These are phyloP conservation scores for Sporopachydermia quercuum DNA, from an alignment of 805 yeast species.

Conservation along the genomic window DNA sequence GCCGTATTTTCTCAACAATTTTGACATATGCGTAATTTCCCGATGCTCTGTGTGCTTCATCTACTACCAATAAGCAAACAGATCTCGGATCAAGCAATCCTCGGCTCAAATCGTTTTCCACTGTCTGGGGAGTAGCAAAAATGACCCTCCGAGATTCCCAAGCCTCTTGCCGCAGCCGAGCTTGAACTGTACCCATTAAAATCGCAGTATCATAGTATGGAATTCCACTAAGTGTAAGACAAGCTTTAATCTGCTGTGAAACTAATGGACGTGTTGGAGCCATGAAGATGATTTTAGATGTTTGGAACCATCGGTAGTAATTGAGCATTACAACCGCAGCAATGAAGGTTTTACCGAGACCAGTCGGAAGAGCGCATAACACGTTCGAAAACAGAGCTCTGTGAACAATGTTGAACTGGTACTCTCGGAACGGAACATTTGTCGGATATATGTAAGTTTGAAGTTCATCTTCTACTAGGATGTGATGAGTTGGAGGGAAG, in stretches of 20 bases:
- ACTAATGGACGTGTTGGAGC: slow-evolving; percentile 97
- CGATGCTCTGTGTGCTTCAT: slow-evolving; percentile 90
- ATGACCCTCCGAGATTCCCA: slow-evolving; percentile 72
- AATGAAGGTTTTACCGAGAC: slow-evolving; percentile 92
- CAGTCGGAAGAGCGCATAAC: slow-evolving; percentile 90
- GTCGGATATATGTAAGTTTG: slow-evolving; percentile 64
- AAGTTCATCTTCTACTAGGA: slow-evolving; percentile 24
- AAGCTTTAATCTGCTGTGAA: slow-evolving; percentile 91
- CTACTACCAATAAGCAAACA: slow-evolving; percentile 66
- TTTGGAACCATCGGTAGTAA: slow-evolving; percentile 71
- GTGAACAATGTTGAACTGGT: slow-evolving; percentile 69
- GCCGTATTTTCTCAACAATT: slow-evolving; percentile 51
- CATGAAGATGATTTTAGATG: slow-evolving; percentile 74
- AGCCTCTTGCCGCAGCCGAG: slow-evolving; percentile 51
- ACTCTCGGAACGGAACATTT: slow-evolving; percentile 71
- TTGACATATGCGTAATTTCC: slow-evolving; percentile 84
- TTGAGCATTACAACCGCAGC: slow-evolving; percentile 91
- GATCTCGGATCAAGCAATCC: slow-evolving; percentile 68
- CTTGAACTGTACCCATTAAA: slow-evolving; percentile 40
- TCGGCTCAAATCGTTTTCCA: slow-evolving; percentile 70
- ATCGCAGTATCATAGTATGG: slow-evolving; percentile 68
- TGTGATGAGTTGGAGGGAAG: slow-evolving; percentile 32
- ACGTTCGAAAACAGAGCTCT: slow-evolving; percentile 60
- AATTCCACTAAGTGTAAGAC: slow-evolving; percentile 75
- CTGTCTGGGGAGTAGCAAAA: slow-evolving; percentile 93